Evolutionary conservation across 495 filamentous ascomycete genomes (phyloP).

Genomic region (Letharia lupina): DNA sequence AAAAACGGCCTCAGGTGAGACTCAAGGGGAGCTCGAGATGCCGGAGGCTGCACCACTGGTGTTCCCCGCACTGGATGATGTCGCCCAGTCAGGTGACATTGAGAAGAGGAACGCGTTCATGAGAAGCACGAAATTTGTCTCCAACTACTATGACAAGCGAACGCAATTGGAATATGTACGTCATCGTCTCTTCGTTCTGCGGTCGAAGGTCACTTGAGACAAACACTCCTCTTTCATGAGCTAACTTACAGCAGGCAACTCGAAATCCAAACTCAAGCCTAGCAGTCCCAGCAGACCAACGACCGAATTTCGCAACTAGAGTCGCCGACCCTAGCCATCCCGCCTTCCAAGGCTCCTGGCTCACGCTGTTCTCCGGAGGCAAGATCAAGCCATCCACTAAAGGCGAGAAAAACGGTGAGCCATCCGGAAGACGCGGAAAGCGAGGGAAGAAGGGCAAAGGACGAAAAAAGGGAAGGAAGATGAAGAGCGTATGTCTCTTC

Average conservation of each 20-base stretch:
- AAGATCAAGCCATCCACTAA: neutral
- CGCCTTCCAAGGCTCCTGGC: no score
- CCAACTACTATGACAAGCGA: constrained; percentile 40
- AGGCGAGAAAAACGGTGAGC: neutral
- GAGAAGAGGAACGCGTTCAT: constrained; percentile 14
- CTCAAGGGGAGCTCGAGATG: constrained; percentile 33
- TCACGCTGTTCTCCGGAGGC: neutral
- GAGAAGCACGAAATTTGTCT: constrained; percentile 14
- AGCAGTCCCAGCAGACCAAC: neutral
- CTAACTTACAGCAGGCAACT: neutral
- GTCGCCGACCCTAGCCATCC: neutral
- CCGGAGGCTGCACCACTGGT: constrained; percentile 42
- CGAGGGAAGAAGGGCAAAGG: neutral
- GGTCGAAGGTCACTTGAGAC: no score
- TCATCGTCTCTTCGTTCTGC: constrained; percentile 24
- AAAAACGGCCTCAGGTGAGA: constrained; percentile 32
- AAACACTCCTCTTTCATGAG: no score
- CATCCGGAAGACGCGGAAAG: no score
- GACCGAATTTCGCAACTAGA: neutral
- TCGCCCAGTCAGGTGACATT: constrained; percentile 1
- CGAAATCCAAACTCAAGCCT: neutral
- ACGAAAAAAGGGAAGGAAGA: neutral
- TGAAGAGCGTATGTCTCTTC: neutral
- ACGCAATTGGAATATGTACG: constrained; percentile 50
- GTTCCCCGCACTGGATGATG: constrained; percentile 40